These are phyloP conservation scores for Apophysomyces variabilis DNA, from an alignment of 371 early-diverging fungal genomes.

Conservation along the genomic window DNA sequence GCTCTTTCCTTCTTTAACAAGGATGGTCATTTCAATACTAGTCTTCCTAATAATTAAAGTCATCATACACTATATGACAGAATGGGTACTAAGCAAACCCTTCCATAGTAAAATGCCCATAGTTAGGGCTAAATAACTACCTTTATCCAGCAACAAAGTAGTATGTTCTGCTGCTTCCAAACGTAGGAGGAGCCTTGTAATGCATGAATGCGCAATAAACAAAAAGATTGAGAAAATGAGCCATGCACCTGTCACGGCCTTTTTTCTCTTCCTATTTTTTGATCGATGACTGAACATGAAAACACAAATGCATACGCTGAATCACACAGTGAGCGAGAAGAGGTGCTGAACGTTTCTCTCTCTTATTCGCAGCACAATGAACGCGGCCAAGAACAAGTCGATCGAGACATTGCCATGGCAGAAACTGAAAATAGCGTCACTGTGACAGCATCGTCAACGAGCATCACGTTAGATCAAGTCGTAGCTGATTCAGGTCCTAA, in stretches of 20 bases:
- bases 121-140: no score
- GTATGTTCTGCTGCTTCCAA: no score
- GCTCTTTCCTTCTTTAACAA: no score
- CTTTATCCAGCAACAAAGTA: no score
- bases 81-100: no score
- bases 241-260: background rate
- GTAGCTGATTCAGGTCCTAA: background rate
- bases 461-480: background rate
- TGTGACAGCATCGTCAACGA: background rate
- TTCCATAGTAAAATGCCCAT: no score
- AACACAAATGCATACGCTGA: background rate
- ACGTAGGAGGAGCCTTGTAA: no score
- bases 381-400: background rate
- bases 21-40: no score
- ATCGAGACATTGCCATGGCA: background rate
- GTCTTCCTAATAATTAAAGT: no score
- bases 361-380: background rate
- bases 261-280: background rate
- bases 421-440: background rate
- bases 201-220: background rate
- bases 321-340: background rate
- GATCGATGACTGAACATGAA: background rate
- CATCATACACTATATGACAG: no score
- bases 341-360: background rate
- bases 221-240: no score